Percentiles rank a stretch among this genome's conserved stretches.
These are phyloP conservation scores for Pleurotus citrinopileatus DNA, from an alignment of 768 basidiomycete genomes.

Conservation along the genomic window DNA sequence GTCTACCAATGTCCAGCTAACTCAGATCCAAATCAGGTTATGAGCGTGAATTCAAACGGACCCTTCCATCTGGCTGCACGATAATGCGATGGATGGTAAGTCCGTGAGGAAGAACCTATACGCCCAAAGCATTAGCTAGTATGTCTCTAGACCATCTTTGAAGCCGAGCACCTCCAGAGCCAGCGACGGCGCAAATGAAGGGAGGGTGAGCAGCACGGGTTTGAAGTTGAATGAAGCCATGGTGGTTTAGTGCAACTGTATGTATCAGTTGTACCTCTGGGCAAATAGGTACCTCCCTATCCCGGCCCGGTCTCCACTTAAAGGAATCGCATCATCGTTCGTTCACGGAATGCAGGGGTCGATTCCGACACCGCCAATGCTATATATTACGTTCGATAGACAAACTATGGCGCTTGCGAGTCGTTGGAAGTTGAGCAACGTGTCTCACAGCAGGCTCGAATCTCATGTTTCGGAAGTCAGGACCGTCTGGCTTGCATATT, in stretches of 20 bases:
- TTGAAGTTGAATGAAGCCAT: constrained; percentile 51
- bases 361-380: no score
- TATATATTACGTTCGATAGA: no score
- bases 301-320: not conserved
- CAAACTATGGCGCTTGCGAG: no score
- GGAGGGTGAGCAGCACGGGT: constrained; percentile 52
- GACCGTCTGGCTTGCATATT: no score
- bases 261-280: not conserved
- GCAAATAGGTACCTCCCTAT: not conserved
- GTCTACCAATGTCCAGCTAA: constrained; percentile 37
- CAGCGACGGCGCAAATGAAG: constrained; percentile 53
- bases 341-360: no score
- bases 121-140: constrained; percentile 12
- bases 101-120: constrained; percentile 62
- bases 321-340: no score
- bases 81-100: constrained; percentile 67
- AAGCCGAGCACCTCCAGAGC: constrained; percentile 52
- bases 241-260: not conserved
- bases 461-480: no score
- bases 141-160: not conserved
- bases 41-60: constrained; percentile 22
- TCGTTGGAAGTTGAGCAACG: no score
- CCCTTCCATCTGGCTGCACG: constrained; percentile 63
- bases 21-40: not conserved
- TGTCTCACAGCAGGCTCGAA: no score